A percentile compares a stretch with the other conserved stretches of the same genome.
Conservation (phyloP, 1,284 basidiomycete species). For the Ganoderma boninense region DNA sequence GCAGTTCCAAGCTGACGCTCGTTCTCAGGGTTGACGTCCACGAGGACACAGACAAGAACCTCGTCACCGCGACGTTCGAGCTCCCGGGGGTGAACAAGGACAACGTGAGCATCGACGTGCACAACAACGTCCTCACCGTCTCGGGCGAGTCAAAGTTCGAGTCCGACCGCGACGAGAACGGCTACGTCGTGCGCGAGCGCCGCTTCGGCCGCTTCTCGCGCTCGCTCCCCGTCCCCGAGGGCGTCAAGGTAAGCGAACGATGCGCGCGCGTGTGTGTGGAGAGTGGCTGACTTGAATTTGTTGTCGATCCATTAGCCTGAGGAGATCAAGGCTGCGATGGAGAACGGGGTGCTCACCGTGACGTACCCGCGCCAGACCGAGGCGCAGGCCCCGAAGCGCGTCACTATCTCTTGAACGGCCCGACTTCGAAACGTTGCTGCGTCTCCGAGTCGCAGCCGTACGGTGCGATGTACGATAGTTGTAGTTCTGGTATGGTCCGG, state of each 20-base stretch:
- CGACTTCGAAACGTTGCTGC: neutral
- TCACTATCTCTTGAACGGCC: slow-evolving; percentile 25
- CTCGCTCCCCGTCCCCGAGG: slow-evolving; percentile 53
- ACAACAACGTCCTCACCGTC: slow-evolving; percentile 51
- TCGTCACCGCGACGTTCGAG: slow-evolving; percentile 57
- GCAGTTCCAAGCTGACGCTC: neutral
- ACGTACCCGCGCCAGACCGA: slow-evolving; percentile 50
- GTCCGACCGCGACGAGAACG: slow-evolving; percentile 48
- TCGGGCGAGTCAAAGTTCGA: slow-evolving; percentile 51
- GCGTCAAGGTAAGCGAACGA: slow-evolving; percentile 57
- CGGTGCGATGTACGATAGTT: neutral
- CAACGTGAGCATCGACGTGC: slow-evolving; percentile 52
- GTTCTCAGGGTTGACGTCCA: slow-evolving; percentile 55
- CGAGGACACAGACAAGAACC: slow-evolving; percentile 50
- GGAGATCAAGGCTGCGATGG: slow-evolving; percentile 52
- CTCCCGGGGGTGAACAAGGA: slow-evolving; percentile 55
- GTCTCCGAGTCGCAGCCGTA: too few relatives aligned
- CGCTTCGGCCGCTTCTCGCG: slow-evolving; percentile 57
- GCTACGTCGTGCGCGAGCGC: slow-evolving; percentile 60
- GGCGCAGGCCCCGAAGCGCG: slow-evolving; percentile 38
- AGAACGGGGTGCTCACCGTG: slow-evolving; percentile 50
- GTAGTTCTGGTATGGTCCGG: neutral
- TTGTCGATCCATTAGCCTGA: slow-evolving; percentile 39
- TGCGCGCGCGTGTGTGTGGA: neutral
- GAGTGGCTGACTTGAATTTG: slow-evolving; percentile 6